phyloP scores from a whole-genome alignment of 192 early-diverging fungal genomes.

The Linnemannia zychae region DNA sequence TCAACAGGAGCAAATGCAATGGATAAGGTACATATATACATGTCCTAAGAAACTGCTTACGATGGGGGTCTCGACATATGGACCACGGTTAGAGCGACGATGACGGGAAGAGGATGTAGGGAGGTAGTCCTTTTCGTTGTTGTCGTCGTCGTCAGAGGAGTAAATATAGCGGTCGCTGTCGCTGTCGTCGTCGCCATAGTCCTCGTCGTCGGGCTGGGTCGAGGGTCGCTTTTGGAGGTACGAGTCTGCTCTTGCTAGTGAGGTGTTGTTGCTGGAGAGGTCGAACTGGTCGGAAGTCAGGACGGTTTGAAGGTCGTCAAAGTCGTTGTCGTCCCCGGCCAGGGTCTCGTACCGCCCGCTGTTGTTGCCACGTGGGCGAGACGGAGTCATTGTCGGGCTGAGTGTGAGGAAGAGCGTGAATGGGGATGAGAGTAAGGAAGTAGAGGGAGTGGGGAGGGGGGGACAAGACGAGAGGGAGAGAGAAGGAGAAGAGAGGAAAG shows the following conservation, averaged over 20 bases:
- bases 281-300: constrained; percentile 29
- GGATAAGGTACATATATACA: no score
- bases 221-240: constrained; percentile 19
- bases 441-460: no score
- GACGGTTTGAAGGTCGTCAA: constrained; percentile 38
- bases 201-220: constrained; percentile 9
- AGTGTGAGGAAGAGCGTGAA: no score
- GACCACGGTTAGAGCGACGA: not conserved
- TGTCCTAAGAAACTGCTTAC: no score
- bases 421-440: no score
- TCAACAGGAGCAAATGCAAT: no score
- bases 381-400: not conserved
- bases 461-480: no score
- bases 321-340: constrained; percentile 29
- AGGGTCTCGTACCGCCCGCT: constrained; percentile 39
- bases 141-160: constrained; percentile 18
- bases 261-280: not conserved
- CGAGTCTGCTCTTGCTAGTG: not conserved
- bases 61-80: not conserved
- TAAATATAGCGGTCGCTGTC: constrained; percentile 11
- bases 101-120: not conserved
- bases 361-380: constrained; percentile 14
- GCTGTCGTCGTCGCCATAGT: constrained; percentile 22
- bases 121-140: constrained; percentile 19
- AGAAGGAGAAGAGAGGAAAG: no score